Evolutionary conservation across 805 yeast genomes (phyloP), one percentile per base, ranked within the genome.

Genomic region (Kodamaea laetipori): DNA sequence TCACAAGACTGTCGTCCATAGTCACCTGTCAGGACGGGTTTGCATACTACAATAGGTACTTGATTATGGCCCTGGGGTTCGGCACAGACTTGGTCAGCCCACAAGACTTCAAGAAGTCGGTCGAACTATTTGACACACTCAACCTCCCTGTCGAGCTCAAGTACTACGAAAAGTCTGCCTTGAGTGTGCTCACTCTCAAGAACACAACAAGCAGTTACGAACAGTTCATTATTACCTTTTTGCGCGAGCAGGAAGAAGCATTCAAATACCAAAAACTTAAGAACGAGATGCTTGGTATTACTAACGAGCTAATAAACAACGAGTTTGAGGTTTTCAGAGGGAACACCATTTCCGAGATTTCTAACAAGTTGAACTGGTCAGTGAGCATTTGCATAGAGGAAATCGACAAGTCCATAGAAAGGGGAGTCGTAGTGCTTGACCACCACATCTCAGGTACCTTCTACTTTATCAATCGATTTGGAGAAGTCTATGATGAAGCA

Each of bases 51-150:
- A 71, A 71, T 41, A 57, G 75, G 25, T 67, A 56, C 48, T 49
- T 66, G 13, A 51, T 64, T 3, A 36, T 48, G n/a, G 54, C 63
- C 3, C 73, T 65, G 41, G 76, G 76, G 2, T 67, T 69, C 50
- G 85, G 84, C 1, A 71, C 80, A 6, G 84, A 83, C 37, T 69
- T 89, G 31, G 75, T 90, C 1, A 74, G 87, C 1, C 87, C 97
- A 0, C 63, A 62, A 17, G 95, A 88, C 51, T 66, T 92, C 39
- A 71, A 64, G 39, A 77, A 76, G 36, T 81, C 96, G 0, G 74
- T 88, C 42, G 71, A 69, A 19, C 58, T 71, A 10, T 80, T 89
- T 54, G 81, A 76, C 5, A 55, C 54, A 6, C 64, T 90, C 34
- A 70, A 77, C 6, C 65, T 92, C 11, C 89, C 92, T 0, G 61